Evolutionary conservation across 192 early-diverging fungal species (phyloP).

Genomic region (Gryganskiella cystojenkinii): DNA sequence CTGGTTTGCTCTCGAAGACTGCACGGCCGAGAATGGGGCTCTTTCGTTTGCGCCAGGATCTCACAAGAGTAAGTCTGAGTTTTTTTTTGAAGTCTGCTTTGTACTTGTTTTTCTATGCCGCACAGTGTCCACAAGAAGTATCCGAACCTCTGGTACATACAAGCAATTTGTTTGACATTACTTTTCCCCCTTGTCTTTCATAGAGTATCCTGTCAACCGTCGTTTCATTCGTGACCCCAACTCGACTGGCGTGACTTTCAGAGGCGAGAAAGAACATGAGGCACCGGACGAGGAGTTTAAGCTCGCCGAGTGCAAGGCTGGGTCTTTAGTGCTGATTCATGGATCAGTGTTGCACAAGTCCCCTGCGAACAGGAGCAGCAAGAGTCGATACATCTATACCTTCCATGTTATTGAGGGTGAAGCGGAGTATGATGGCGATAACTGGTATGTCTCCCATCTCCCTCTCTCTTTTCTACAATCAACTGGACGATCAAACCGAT

Average conservation of each 20-base stretch:
- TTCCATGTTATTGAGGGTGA: slow-evolving; percentile 93
- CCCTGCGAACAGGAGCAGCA: slow-evolving; percentile 77
- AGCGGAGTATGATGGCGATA: slow-evolving; percentile 75
- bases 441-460: slow-evolving; percentile 71
- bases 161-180: too few relatives aligned
- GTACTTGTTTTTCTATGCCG: too few relatives aligned
- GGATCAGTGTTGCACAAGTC: slow-evolving; percentile 89
- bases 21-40: slow-evolving; percentile 87
- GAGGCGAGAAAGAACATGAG: slow-evolving; percentile 55
- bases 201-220: slow-evolving; percentile 66
- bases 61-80: slow-evolving; percentile 68
- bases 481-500: background rate
- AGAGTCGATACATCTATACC: slow-evolving; percentile 92
- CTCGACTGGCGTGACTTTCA: slow-evolving; percentile 68
- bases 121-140: too few relatives aligned
- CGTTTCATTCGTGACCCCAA: slow-evolving; percentile 71
- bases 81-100: too few relatives aligned
- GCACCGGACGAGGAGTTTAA: slow-evolving; percentile 64
- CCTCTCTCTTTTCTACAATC: background rate
- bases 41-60: slow-evolving; percentile 87
- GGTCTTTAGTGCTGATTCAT: slow-evolving; percentile 89
- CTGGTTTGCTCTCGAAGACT: slow-evolving; percentile 96
- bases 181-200: too few relatives aligned
- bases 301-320: slow-evolving; percentile 67
- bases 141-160: too few relatives aligned